Conservation (phyloP, 768 basidiomycete genomes). For the Tubosaeta brunneosetosa region DNA sequence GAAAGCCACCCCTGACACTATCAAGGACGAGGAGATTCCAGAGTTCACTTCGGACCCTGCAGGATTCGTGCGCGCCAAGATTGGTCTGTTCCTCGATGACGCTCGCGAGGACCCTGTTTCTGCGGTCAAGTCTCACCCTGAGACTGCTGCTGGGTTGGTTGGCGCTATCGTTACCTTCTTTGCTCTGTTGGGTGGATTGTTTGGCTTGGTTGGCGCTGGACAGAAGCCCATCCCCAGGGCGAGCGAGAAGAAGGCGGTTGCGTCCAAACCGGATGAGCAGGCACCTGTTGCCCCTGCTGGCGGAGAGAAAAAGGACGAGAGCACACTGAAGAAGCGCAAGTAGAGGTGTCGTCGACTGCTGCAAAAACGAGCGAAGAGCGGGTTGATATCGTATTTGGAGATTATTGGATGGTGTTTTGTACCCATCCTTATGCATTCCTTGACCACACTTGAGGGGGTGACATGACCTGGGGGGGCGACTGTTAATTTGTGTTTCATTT, state of each 20-base stretch:
- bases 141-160: slow-evolving; percentile 75
- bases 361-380: slow-evolving; percentile 7
- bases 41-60: slow-evolving; percentile 72
- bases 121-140: slow-evolving; percentile 86
- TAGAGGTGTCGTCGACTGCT: slow-evolving; percentile 27
- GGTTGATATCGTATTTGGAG: slow-evolving; percentile 10
- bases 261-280: slow-evolving; percentile 53
- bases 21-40: slow-evolving; percentile 38
- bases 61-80: slow-evolving; percentile 73
- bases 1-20: slow-evolving; percentile 43
- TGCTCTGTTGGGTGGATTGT: slow-evolving; percentile 76
- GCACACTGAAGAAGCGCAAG: slow-evolving; percentile 70
- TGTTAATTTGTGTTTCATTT: neutral
- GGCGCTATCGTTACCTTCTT: slow-evolving; percentile 75
- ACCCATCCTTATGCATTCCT: slow-evolving; percentile 8
- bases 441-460: slow-evolving; percentile 10
- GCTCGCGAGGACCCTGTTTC: slow-evolving; percentile 69
- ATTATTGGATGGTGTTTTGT: slow-evolving; percentile 5
- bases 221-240: slow-evolving; percentile 71
- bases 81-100: slow-evolving; percentile 74
- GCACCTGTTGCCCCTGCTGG: slow-evolving; percentile 70
- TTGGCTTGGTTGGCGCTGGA: slow-evolving; percentile 71
- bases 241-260: slow-evolving; percentile 69
- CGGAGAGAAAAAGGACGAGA: slow-evolving; percentile 69
- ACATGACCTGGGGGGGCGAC: neutral